Percentiles rank a stretch among this genome's conserved stretches.
phyloP scores from a whole-genome alignment of 768 basidiomycete genomes.

The Mycena belliarum region DNA sequence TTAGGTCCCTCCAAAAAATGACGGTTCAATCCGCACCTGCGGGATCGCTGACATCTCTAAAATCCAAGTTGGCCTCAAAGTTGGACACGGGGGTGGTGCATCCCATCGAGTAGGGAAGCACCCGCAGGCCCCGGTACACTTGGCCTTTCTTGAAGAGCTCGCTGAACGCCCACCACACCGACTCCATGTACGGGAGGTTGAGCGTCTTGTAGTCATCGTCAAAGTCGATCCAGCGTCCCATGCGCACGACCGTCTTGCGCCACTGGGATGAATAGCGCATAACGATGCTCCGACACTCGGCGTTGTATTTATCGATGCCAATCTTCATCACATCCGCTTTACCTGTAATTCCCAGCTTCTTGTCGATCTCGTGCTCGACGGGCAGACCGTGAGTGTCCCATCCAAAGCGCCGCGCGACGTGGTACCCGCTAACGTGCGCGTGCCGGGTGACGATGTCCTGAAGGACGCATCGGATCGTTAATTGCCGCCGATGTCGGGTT shows the following conservation, averaged over 20 bases:
- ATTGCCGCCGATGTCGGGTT: conserved; percentile 3
- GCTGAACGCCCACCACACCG: conserved; percentile 98
- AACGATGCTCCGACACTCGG: conserved; percentile 93
- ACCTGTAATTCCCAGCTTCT: conserved; percentile 87
- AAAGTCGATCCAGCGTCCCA: conserved; percentile 99
- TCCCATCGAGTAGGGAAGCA: conserved; percentile 98
- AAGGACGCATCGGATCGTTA: conserved; percentile 12
- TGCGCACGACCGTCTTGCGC: conserved; percentile 92
- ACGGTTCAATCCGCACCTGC: conserved; percentile 54
- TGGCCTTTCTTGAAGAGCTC: conserved; percentile 90
- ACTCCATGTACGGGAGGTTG: conserved; percentile 93
- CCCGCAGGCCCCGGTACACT: conserved; percentile 90
- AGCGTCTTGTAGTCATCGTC: conserved; percentile 99
- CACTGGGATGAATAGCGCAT: conserved; percentile 97
- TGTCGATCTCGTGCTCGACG: conserved; percentile 99
- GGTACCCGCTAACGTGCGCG: conserved; percentile 88
- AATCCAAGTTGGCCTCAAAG: conserved; percentile 93
- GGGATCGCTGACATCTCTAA: conserved; percentile 92
- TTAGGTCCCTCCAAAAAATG: background rate
- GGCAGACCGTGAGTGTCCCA: conserved; percentile 99
- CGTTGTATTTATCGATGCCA: conserved; percentile 98
- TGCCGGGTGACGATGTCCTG: conserved; percentile 98
- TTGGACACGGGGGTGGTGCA: conserved; percentile 96
- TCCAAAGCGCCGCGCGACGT: conserved; percentile 92
- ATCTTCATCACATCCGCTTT: conserved; percentile 92